Evolutionary conservation across 441 rosid genomes (phyloP).

Genomic region (Melianthus villosus): DNA sequence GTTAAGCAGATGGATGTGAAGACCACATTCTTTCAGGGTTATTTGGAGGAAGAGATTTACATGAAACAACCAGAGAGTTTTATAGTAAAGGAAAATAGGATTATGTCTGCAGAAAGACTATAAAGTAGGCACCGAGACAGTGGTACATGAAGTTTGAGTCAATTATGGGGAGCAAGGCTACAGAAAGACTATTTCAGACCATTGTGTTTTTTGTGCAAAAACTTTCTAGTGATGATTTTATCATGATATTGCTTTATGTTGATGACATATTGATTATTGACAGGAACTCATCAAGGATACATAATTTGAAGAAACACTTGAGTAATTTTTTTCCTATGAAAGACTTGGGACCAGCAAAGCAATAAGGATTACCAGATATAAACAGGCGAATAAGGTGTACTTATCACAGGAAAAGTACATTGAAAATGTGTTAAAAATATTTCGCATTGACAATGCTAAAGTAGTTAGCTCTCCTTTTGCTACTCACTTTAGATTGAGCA

Average conservation of each 20-base stretch:
- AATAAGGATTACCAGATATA: not conserved
- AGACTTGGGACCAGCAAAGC: not conserved
- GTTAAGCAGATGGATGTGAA: not conserved
- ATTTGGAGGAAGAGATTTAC: not conserved
- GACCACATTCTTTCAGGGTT: not conserved
- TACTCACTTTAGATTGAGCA: not conserved
- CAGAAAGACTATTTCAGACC: not conserved
- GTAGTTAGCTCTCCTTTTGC: not conserved
- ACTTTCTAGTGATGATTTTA: not conserved
- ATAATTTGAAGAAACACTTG: not conserved
- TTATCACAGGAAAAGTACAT: not conserved
- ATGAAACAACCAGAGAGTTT: not conserved
- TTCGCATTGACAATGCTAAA: not conserved
- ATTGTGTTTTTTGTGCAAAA: not conserved
- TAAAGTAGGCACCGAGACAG: not conserved
- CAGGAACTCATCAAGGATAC: not conserved
- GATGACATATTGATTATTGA: not conserved
- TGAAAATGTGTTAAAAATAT: not conserved
- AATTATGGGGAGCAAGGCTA: not conserved
- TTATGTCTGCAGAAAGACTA: not conserved
- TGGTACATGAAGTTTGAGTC: conserved; percentile 4
- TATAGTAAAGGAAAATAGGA: not conserved
- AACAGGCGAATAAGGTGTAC: not conserved
- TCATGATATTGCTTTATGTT: not conserved
- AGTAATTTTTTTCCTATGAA: not conserved